These are phyloP conservation scores for Monosporozyma unispora DNA, from an alignment of 805 yeast genomes.

Conservation along the genomic window DNA sequence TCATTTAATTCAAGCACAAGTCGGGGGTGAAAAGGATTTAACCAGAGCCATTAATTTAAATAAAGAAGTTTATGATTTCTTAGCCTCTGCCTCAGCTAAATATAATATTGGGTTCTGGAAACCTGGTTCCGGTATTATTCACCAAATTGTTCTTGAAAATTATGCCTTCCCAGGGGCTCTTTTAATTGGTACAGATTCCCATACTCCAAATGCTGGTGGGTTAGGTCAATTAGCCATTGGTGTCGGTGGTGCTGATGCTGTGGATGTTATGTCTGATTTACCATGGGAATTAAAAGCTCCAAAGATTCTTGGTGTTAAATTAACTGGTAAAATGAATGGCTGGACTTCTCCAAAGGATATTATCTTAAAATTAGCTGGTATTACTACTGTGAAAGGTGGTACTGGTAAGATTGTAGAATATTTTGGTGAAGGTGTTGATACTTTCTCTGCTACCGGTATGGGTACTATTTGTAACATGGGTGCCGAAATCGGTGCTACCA, in stretches of 20 bases:
- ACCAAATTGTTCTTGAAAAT: constrained; percentile 93
- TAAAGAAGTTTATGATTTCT: constrained; percentile 90
- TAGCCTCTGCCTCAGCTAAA: constrained; percentile 83
- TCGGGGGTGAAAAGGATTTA: constrained; percentile 81
- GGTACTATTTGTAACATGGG: constrained; percentile 99
- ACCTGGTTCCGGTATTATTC: constrained; percentile 97
- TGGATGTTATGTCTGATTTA: constrained; percentile 86
- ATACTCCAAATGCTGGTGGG: constrained; percentile 98
- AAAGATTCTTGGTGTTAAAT: constrained; percentile 86
- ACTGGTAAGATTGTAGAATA: constrained; percentile 95
- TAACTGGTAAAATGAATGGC: constrained; percentile 84
- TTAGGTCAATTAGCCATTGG: constrained; percentile 96
- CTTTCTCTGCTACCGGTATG: constrained; percentile 96
- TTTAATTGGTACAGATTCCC: constrained; percentile 95
- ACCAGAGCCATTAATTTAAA: constrained; percentile 78
- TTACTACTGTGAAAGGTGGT: constrained; percentile 95
- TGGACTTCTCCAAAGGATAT: constrained; percentile 98
- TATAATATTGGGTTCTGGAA: constrained; percentile 98
- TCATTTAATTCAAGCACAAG: constrained; percentile 92
- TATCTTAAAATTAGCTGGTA: constrained; percentile 86
- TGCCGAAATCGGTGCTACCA: constrained; percentile 98
- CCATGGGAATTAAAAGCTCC: constrained; percentile 99
- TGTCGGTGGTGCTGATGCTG: constrained; percentile 99
- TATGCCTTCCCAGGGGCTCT: constrained; percentile 96
- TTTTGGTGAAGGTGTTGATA: constrained; percentile 89